phyloP scores from a whole-genome alignment of 2,329 filamentous ascomycete genomes.

The Emergomyces pasteurianus region DNA sequence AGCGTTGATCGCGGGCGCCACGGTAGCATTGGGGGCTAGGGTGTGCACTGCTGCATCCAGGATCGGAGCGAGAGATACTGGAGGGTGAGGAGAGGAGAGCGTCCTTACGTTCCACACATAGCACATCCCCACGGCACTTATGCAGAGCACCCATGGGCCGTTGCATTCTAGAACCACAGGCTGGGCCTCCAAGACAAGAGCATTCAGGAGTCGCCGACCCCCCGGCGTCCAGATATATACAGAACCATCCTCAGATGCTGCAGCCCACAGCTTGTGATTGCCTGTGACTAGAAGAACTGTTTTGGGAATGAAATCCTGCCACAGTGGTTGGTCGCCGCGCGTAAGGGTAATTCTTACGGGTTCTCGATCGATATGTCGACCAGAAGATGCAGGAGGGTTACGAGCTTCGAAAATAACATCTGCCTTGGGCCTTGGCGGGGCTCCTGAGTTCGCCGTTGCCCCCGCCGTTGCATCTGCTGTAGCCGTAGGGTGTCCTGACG shows the following conservation, averaged over 20 bases:
- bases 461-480: slow-evolving; percentile 15
- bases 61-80: slow-evolving; percentile 76
- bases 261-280: slow-evolving; percentile 83
- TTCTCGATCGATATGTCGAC: slow-evolving; percentile 55
- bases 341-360: slow-evolving; percentile 74
- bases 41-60: slow-evolving; percentile 75
- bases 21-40: slow-evolving; percentile 65
- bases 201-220: slow-evolving; percentile 71
- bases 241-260: slow-evolving; percentile 83
- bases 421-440: slow-evolving; percentile 43
- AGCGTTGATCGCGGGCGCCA: slow-evolving; percentile 74
- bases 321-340: slow-evolving; percentile 67
- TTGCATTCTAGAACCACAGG: slow-evolving; percentile 88
- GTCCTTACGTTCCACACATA: slow-evolving; percentile 89
- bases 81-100: slow-evolving; percentile 74
- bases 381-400: slow-evolving; percentile 57
- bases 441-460: slow-evolving; percentile 16
- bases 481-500: slow-evolving; percentile 32
- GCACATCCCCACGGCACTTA: slow-evolving; percentile 77
- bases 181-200: slow-evolving; percentile 79
- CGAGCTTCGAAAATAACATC: slow-evolving; percentile 77
- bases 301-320: slow-evolving; percentile 87
- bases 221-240: slow-evolving; percentile 87
- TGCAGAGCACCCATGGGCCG: slow-evolving; percentile 77
- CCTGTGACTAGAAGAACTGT: slow-evolving; percentile 84